These are phyloP conservation scores for Suhomyces xylopsoci DNA, from an alignment of 805 yeast genomes.

Conservation along the genomic window DNA sequence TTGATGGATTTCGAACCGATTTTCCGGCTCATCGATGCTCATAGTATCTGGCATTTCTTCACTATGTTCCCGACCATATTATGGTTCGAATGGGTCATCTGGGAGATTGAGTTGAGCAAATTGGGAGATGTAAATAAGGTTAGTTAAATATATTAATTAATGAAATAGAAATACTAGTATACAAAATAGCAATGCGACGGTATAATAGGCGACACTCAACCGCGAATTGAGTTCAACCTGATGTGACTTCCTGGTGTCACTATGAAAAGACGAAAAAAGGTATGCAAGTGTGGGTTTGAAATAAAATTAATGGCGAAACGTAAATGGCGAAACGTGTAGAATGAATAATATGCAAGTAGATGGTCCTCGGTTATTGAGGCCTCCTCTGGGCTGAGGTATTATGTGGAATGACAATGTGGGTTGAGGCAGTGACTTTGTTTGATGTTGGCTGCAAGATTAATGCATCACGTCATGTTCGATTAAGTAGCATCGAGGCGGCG, in stretches of 20 bases:
- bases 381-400: background rate
- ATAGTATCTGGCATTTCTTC: slow-evolving; percentile 88
- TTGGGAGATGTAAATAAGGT: slow-evolving; percentile 4
- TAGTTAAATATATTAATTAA: slow-evolving; percentile 1
- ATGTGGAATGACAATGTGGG: background rate
- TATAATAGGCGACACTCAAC: background rate
- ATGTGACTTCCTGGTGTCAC: background rate
- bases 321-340: background rate
- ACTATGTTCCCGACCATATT: slow-evolving; percentile 78
- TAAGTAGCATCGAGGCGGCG: background rate
- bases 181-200: background rate
- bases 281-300: background rate
- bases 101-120: slow-evolving; percentile 36
- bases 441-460: background rate
- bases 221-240: background rate
- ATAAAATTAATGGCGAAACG: background rate
- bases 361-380: no score
- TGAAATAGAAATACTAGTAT: background rate
- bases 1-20: slow-evolving; percentile 35
- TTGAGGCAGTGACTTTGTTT: background rate
- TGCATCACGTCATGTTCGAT: background rate
- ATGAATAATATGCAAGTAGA: background rate
- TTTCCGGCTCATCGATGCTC: slow-evolving; percentile 70
- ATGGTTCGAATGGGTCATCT: slow-evolving; percentile 62
- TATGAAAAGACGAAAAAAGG: background rate